Evolutionary conservation across 2,329 filamentous ascomycete genomes (phyloP).

Genomic region (Penicillium sclerotigenum): DNA sequence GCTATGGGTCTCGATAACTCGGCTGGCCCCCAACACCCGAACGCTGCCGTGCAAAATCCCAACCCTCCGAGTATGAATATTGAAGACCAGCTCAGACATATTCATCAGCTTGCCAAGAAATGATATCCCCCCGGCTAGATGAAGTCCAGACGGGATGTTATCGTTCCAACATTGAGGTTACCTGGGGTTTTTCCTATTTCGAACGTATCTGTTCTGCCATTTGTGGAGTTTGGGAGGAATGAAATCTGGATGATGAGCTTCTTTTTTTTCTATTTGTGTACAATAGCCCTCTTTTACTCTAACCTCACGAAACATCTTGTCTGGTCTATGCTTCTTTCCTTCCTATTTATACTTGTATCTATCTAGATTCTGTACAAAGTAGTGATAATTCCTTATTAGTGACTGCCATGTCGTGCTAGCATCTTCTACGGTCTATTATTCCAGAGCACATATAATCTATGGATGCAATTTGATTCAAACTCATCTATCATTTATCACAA

Average conservation of each 20-base stretch:
- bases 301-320: slow-evolving; percentile 3
- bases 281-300: slow-evolving; percentile 3
- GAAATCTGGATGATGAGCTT: slow-evolving; percentile 4
- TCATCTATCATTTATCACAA: slow-evolving; percentile 4
- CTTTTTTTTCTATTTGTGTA: slow-evolving; percentile 5
- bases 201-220: slow-evolving; percentile 1
- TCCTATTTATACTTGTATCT: neutral
- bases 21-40: slow-evolving; percentile 27
- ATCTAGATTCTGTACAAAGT: neutral
- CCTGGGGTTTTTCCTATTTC: neutral
- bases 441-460: neutral
- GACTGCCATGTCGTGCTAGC: neutral
- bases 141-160: neutral
- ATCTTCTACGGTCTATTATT: neutral
- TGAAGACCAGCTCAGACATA: slow-evolving; percentile 76
- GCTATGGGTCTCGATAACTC: slow-evolving; percentile 48
- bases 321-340: neutral
- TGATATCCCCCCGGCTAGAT: slow-evolving; percentile 11
- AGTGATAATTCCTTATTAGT: neutral
- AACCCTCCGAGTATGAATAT: slow-evolving; percentile 61
- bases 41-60: slow-evolving; percentile 26
- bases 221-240: slow-evolving; percentile 7
- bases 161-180: neutral
- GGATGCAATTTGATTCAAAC: slow-evolving; percentile 1
- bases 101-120: slow-evolving; percentile 56